Base-by-base conservation (phyloP, 306 rosid genomes). In the Cercis canadensis region DNA sequence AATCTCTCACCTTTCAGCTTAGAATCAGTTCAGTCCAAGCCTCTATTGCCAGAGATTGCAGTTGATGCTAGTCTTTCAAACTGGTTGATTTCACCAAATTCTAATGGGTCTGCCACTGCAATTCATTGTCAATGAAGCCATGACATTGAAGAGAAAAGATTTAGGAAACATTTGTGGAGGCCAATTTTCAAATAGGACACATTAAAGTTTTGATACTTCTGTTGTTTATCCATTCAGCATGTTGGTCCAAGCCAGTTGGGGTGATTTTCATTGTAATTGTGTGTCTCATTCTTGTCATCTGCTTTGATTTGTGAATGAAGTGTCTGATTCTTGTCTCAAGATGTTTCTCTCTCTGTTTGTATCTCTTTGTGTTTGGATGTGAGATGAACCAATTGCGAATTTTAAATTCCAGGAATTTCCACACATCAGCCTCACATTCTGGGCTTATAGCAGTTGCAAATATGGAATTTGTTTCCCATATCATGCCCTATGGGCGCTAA, bases 21-120 rank as follows among this genome's bases (percentile, higher is more conserved):
- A 4, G 75, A 78, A 75, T 62, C 82, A 16, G 77, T 65, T 70
- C 81, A 63, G 70, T 77, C 90, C 58, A 86, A 86, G 75, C 89
- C 89, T 61, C 71, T 72, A 17, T 62, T 83, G 81, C 78, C 84
- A 78, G 92, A 91, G 74, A 70, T 81, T 41, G 73, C 83, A n/a
- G 96, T 87, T 69, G 83, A 89, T 69, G 72, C 91, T 50, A 91
- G 94, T 84, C 88, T 94, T 68, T 85, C 98, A 56, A 88, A 80
- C 80, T 94, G 98, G 97, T 41, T 90, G 75, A 17, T 57, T 72
- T 79, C 89, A 65, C 80, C 78, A 15, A 86, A 54, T 8, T 65
- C 51, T 64, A 47, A 43, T 67, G 82, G 62, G 72, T 70, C 78
- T 17, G 59, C 16, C 47, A 65, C 58, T 74, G 59, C 61, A 53